These are phyloP conservation scores for Mortierella sp. DNA, from an alignment of 371 early-diverging fungal species.

Conservation along the genomic window DNA sequence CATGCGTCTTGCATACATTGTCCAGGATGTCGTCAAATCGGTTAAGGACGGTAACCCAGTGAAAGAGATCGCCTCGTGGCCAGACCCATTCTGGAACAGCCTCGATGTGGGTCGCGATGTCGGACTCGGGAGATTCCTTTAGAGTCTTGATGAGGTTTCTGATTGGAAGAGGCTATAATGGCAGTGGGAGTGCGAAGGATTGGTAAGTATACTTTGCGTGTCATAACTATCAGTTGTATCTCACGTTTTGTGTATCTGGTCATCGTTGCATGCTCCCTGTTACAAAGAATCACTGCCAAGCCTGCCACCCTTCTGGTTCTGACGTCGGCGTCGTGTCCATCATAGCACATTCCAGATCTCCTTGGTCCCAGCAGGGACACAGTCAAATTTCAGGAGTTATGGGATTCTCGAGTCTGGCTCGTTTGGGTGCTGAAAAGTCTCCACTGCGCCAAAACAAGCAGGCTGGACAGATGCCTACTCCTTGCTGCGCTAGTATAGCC, in stretches of 20 bases:
- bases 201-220: background rate
- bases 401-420: too few species aligned
- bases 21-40: conserved; percentile 89
- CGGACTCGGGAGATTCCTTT: conserved; percentile 63
- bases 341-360: too few species aligned
- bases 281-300: too few species aligned
- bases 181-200: background rate
- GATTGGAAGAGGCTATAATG: conserved; percentile 64
- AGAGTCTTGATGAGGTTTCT: conserved; percentile 66
- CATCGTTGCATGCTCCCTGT: too few species aligned
- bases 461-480: background rate
- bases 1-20: conserved; percentile 69
- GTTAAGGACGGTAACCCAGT: conserved; percentile 94
- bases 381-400: too few species aligned
- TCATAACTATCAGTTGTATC: too few species aligned
- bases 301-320: too few species aligned
- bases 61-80: conserved; percentile 92
- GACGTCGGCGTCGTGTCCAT: too few species aligned
- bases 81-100: conserved; percentile 75
- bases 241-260: too few species aligned
- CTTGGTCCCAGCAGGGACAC: too few species aligned
- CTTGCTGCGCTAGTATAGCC: background rate
- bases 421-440: too few species aligned
- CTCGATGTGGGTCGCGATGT: conserved; percentile 63
- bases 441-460: too few species aligned